These are phyloP conservation scores for Gloeopeniophorella convolvens DNA, from an alignment of 768 basidiomycete genomes.

Conservation along the genomic window DNA sequence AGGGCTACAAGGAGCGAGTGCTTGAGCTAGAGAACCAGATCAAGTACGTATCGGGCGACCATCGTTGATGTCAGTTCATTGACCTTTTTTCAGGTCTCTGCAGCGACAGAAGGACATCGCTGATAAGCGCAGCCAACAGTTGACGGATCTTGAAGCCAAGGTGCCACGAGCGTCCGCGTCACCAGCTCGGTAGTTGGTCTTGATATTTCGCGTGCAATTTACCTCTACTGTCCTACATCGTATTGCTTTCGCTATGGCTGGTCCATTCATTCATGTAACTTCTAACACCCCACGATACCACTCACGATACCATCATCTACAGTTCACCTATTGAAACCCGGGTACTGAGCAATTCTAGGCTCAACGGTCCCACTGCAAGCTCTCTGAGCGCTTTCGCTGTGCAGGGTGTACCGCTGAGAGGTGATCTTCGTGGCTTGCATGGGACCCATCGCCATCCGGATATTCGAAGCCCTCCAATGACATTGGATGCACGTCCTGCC, in stretches of 20 bases:
- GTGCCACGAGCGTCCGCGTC: slow-evolving; percentile 12
- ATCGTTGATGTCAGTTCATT: slow-evolving; percentile 6
- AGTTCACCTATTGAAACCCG: background rate
- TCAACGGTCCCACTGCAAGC: too few species aligned
- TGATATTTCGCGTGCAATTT: too few species aligned
- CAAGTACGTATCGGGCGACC: slow-evolving; percentile 41
- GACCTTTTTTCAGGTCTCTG: slow-evolving; percentile 44
- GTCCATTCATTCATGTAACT: slow-evolving; percentile 12
- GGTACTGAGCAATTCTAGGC: too few species aligned
- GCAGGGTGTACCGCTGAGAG: too few species aligned
- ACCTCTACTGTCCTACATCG: slow-evolving; percentile 1
- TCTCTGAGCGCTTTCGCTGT: too few species aligned
- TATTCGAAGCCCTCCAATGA: too few species aligned
- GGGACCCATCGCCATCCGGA: too few species aligned
- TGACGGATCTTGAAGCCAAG: slow-evolving; percentile 40
- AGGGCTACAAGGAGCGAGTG: slow-evolving; percentile 86
- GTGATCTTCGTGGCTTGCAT: too few species aligned
- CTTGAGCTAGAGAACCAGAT: slow-evolving; percentile 63
- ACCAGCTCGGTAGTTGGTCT: slow-evolving; percentile 9
- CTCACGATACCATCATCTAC: slow-evolving; percentile 2
- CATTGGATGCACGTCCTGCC: too few species aligned
- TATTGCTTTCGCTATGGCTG: slow-evolving; percentile 5
- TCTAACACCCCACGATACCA: slow-evolving; percentile 8
- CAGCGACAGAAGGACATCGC: slow-evolving; percentile 75
- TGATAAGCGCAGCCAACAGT: slow-evolving; percentile 61